A percentile compares a stretch with the other conserved stretches of the same genome.
phyloP scores from a whole-genome alignment of 345 rosid species.

The Citropsis articulata region DNA sequence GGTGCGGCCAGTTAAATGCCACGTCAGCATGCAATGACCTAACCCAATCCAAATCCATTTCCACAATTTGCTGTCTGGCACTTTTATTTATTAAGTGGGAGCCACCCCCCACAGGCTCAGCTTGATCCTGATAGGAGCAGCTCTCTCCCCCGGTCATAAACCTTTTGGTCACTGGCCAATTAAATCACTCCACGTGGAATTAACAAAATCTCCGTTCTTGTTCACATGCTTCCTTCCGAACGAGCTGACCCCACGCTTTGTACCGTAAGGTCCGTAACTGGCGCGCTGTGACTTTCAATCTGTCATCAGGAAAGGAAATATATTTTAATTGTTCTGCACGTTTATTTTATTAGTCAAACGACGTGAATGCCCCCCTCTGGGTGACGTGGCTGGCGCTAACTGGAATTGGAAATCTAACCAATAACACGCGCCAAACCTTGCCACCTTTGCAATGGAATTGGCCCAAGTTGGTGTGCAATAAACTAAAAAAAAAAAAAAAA shows the following conservation, averaged over 20 bases:
- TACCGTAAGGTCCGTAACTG: not conserved
- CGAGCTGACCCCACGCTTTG: not conserved
- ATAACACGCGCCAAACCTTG: not conserved
- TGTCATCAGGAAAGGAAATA: not conserved
- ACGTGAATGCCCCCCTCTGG: not conserved
- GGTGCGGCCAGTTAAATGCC: not conserved
- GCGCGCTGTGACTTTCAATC: conserved; percentile 3
- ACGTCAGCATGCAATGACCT: not conserved
- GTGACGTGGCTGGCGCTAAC: not conserved
- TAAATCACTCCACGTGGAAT: not conserved
- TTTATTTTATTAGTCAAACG: not conserved
- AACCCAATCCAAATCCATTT: not conserved
- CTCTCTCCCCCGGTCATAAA: not conserved
- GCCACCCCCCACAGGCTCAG: not conserved
- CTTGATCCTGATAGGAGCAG: not conserved
- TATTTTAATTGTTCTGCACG: not conserved
- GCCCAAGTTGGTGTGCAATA: not conserved
- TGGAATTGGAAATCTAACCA: not conserved
- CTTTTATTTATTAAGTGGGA: not conserved
- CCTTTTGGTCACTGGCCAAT: not conserved
- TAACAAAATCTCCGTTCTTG: not conserved
- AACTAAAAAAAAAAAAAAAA: too few relatives aligned
- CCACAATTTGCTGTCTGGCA: not conserved
- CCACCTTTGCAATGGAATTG: not conserved
- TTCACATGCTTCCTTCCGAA: not conserved